Evolutionary conservation across 768 basidiomycete species (phyloP).

Genomic region (Russula sp.): DNA sequence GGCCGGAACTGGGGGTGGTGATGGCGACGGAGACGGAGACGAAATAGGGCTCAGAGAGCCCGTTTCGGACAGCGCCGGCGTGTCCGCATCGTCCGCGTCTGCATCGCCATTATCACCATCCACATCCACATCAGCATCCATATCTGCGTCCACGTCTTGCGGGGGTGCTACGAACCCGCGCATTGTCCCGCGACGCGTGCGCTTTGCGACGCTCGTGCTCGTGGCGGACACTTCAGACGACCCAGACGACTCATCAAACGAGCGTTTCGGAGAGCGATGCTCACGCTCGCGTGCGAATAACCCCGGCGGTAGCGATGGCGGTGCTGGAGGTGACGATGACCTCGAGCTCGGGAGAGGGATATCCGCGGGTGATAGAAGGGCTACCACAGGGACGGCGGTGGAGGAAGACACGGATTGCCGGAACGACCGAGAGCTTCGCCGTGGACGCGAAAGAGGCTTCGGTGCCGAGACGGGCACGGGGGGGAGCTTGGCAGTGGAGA

Average conservation of each 20-base stretch:
- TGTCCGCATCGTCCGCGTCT: constrained; percentile 27
- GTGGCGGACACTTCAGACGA: constrained; percentile 33
- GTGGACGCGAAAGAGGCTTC: constrained; percentile 18
- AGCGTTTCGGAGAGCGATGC: constrained; percentile 51
- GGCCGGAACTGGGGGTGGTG: constrained; percentile 27
- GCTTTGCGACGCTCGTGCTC: constrained; percentile 28
- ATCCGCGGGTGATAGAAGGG: constrained; percentile 31
- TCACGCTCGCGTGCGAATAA: constrained; percentile 29
- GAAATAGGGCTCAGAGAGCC: constrained; percentile 29
- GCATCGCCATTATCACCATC: constrained; percentile 26
- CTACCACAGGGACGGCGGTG: constrained; percentile 5
- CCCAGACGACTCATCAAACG: constrained; percentile 52
- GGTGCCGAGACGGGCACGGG: constrained; percentile 17
- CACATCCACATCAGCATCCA: constrained; percentile 30
- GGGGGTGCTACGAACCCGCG: constrained; percentile 8
- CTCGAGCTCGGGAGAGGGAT: constrained; percentile 35
- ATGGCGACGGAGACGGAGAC: constrained; percentile 30
- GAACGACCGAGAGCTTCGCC: constrained; percentile 12
- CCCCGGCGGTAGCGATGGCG: constrained; percentile 28
- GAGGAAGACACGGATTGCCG: constrained; percentile 7
- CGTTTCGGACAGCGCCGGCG: constrained; percentile 41
- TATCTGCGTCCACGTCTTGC: constrained; percentile 26
- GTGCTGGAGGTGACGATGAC: constrained; percentile 31
- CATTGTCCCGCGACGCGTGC: constrained; percentile 24
- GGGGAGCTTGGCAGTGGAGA: constrained; percentile 19